Evolutionary conservation across 192 early-diverging fungal species (phyloP), one percentile per base, ranked within the genome.

Genomic region (Phycomyces nitens): DNA sequence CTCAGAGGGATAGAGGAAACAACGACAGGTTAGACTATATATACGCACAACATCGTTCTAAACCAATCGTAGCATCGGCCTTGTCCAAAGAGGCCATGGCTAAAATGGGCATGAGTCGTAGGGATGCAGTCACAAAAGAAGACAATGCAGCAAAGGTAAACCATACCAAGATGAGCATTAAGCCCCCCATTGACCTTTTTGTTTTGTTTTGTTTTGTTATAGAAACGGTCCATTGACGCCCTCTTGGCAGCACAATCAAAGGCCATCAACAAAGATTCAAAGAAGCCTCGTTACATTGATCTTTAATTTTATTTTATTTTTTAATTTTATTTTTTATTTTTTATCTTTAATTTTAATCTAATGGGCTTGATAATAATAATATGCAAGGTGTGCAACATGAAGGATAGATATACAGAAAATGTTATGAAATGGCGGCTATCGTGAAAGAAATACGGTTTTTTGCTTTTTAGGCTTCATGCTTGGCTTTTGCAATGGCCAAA

Each of bases 401-500:
- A 47, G 12, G 12, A 47, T 6, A 47, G 44, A 47, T n/a, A 47
- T 47, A 18, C 18, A n/a, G 12, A 47, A 47, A n/a, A 14, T 47
- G 12, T n/a, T 2, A 47, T 47, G 11, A n/a, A 47, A n/a, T n/a
- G 18, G 18, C 5, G 44, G n/a, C n/a, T n/a, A n/a, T n/a, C n/a
- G n/a, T n/a, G n/a, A n/a, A n/a, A n/a, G n/a, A n/a, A n/a, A n/a
- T n/a, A n/a, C n/a, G n/a, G n/a, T 47, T n/a, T 18, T n/a, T 47
- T 2, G 12, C 12, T n/a, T 10, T 7, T 18, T 47, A 18, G 44
- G 12, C 11, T 47, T 68, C 53, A 24, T 47, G 44, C 16, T 62
- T 62, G 14, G 60, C 64, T 38, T 84, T 79, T 0, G 87, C 87
- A 38, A 92, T 82, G 22, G 81, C 81, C 39, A 86, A 59, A 57